Evolutionary conservation across 495 filamentous ascomycete genomes (phyloP).

Genomic region (Recurvomyces mirabilis): DNA sequence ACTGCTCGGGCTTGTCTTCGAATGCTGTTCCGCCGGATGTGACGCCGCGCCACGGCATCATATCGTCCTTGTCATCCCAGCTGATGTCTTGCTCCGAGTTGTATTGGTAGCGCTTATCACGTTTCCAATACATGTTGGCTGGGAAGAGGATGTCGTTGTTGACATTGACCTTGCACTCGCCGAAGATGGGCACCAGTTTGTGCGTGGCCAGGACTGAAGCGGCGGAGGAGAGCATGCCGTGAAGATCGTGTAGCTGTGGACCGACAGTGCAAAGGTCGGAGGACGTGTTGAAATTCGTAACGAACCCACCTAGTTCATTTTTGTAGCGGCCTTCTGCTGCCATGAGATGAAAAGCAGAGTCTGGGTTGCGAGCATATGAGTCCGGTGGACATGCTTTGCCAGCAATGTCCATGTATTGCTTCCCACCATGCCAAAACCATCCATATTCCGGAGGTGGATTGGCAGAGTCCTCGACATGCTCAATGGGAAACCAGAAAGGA

Average conservation of each 20-base stretch:
- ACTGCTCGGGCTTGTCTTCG: slow-evolving; percentile 18
- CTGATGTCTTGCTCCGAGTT: slow-evolving; percentile 14
- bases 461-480: slow-evolving; percentile 1
- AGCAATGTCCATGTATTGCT: slow-evolving; percentile 18
- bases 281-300: slow-evolving; percentile 55
- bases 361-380: slow-evolving; percentile 13
- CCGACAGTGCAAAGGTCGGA: slow-evolving; percentile 48
- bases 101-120: slow-evolving; percentile 21
- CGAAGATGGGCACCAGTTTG: slow-evolving; percentile 60
- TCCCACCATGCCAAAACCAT: slow-evolving; percentile 6
- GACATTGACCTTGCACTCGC: slow-evolving; percentile 53
- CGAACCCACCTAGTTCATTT: slow-evolving; percentile 36
- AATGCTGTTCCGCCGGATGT: slow-evolving; percentile 40
- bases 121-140: slow-evolving; percentile 27
- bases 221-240: slow-evolving; percentile 56
- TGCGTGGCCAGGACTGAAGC: slow-evolving; percentile 49
- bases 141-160: slow-evolving; percentile 44
- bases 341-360: neutral
- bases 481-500: slow-evolving; percentile 3
- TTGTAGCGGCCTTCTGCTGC: slow-evolving; percentile 23
- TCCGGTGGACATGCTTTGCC: slow-evolving; percentile 16
- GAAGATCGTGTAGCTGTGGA: slow-evolving; percentile 58
- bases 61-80: slow-evolving; percentile 25
- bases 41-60: slow-evolving; percentile 25
- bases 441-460: slow-evolving; percentile 4